Evolutionary conservation across 129 eudicot species (phyloP), one percentile per base, ranked within the genome.

Genomic region (Apium graveolens): DNA sequence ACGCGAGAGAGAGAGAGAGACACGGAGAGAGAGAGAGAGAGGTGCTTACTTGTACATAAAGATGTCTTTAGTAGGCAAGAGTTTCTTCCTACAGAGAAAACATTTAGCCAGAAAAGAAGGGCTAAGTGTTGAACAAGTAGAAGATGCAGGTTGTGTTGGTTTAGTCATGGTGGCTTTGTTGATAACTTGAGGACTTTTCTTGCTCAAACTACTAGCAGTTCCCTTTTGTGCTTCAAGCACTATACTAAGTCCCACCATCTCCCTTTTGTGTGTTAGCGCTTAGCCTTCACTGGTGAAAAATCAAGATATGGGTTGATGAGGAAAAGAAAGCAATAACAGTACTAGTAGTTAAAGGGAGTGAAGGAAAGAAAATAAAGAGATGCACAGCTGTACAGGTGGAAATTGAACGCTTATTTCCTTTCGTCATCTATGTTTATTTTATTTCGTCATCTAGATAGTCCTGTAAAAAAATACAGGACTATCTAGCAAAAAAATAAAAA

Each of bases 211-310:
- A 14, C 17, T 45, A 70, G 14, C 42, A 53, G 39, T 78, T 48
- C 73, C 70, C 27, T 34, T 78, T 16, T 65, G 75, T 18, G 27
- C 39, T 78, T 83, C 86, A 8, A 83, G 78, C n/a, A 83, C 80
- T 83, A 83, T 45, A 39, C 86, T 79, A 8, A 83, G 75, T 79
- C 86, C 86, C 80, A 79, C 86, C 86, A 83, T 82, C 62, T 77
- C 49, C 53, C 74, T 42, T 18, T 18, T 55, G 12, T 24, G 27
- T 49, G 62, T 51, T 24, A 55, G 66, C 8, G 66, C 0, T 7
- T 57, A 3, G 12, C 65, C 27, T 55, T 55, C 65, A 7, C 26
- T 14, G 44, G 29, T 31, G 45, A 8, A 34, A 39, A 39, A 34
- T 66, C 41, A 66, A 66, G 37, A 29, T 27, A 12, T 66, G 73